A percentile compares a stretch with the other conserved stretches of the same genome.
Conservation (phyloP, 2,329 filamentous ascomycete species). For the Diaporthe ampelina region DNA sequence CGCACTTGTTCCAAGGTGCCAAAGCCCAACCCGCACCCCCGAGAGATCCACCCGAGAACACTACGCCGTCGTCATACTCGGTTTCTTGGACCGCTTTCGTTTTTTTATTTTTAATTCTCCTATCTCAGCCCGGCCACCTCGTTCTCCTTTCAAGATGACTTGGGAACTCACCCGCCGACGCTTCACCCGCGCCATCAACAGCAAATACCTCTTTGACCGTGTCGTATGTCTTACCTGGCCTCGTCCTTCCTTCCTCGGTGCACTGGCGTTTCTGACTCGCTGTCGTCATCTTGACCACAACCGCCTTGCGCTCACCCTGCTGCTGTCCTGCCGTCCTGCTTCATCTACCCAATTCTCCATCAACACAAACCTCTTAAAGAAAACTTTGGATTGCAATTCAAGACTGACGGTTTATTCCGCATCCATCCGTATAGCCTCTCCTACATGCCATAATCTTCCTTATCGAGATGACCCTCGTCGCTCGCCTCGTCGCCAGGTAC, state of each 20-base stretch:
- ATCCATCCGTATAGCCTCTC: slow-evolving; percentile 74
- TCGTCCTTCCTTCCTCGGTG: slow-evolving; percentile 24
- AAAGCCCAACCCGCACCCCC: slow-evolving; percentile 22
- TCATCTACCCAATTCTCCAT: not conserved
- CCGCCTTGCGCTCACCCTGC: slow-evolving; percentile 5
- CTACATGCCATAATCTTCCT: slow-evolving; percentile 88
- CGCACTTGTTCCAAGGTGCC: slow-evolving; percentile 13
- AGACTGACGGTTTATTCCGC: slow-evolving; percentile 40
- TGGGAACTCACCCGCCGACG: slow-evolving; percentile 73
- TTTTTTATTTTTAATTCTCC: slow-evolving; percentile 14
- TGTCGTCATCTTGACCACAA: slow-evolving; percentile 39
- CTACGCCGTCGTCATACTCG: slow-evolving; percentile 28
- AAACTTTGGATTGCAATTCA: not conserved
- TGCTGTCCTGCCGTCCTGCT: not conserved
- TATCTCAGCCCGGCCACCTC: slow-evolving; percentile 1
- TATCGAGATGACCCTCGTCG: slow-evolving; percentile 89
- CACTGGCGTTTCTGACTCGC: slow-evolving; percentile 31
- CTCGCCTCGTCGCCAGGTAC: slow-evolving; percentile 86
- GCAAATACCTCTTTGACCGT: slow-evolving; percentile 80
- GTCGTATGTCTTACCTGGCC: slow-evolving; percentile 68
- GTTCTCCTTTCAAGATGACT: slow-evolving; percentile 59
- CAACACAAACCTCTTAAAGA: not conserved
- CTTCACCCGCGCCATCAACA: slow-evolving; percentile 75
- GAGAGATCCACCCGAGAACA: slow-evolving; percentile 25
- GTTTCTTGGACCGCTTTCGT: not conserved